Evolutionary conservation across 768 basidiomycete species (phyloP), one percentile per base, ranked within the genome.

Genomic region (Cystoderma amianthinum): DNA sequence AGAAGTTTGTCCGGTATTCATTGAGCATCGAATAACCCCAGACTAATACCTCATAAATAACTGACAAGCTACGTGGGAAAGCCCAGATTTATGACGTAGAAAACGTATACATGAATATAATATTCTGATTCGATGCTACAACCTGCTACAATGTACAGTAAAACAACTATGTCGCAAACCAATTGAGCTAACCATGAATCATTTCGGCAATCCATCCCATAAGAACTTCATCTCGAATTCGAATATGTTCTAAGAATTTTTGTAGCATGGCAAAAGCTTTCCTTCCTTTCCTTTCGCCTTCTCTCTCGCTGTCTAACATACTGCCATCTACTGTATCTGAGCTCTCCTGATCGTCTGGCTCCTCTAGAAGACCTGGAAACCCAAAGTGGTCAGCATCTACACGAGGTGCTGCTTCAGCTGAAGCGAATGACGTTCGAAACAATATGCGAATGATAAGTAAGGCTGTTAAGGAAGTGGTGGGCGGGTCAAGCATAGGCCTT

Each of bases 361-460:
- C 87, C 46, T 89, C 85, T 25, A 88, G 65, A 16, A 88, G 41
- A 0, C 85, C 90, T 4, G 93, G 93, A 58, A 95, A 89, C 0
- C 92, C 92, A 59, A 93, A 95, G 48, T 88, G 85, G 44, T 94
- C 89, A 16, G 76, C 83, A 53, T 88, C 84, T 2, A 71, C 80
- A 19, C 85, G 72, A 22, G 86, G 85, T 0, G 74, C 74, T 34
- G 62, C 67, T 48, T 87, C 86, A 5, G 70, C 66, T 4, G 83
- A 76, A 15, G 82, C 81, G 52, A 90, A 89, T 1, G 91, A 78
- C 3, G 79, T 76, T 34, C 87, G 74, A 57, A 89, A 93, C 15
- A 95, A 69, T 44, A 91, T 80, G 6, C 93, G 85, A 36, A 94
- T 74, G 45, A 88, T 78, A 17, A 94, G 74, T 12, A 93, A 64